Evolutionary conservation across 1,139 yeast species (phyloP), one percentile per base, ranked within the genome.

Genomic region (Suhomyces bribrorum): DNA sequence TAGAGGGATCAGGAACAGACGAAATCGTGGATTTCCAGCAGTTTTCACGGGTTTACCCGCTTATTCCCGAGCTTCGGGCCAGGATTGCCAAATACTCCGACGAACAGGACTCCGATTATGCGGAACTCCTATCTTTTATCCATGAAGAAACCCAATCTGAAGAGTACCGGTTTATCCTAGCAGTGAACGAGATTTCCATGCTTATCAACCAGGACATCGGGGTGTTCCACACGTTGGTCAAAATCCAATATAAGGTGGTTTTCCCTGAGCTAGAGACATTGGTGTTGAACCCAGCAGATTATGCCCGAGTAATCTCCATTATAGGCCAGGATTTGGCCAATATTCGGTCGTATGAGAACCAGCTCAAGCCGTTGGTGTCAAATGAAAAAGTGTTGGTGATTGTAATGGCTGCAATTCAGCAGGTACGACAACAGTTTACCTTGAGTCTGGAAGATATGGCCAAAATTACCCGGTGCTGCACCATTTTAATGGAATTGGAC

Each of bases 191-290:
- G 33, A 54, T 80, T 17, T 68, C 83, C 0, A 71, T 74, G 7
- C 73, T 81, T 14, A 73, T 86, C 7, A 71, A 74, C 36, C 67
- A 67, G 27, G 94, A 86, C 45, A 77, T 83, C 5, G 51, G 62
- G 0, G 50, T 68, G 7, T 58, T 83, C 9, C 77, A 79, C 46
- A 61, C 69, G 12, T 77, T 77, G 44, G 62, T 84, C 30, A 77
- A 73, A 38, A 56, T 70, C 5, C 69, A 72, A 28, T 89, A 87
- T 52, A 64, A 71, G 12, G 69, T 73, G 6, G 77, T 84, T 14
- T 88, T 87, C 60, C 81, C 86, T 0, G 96, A 88, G 51, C 65
- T 89, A 38, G 85, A 77, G 26, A 66, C 81, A 0, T 62, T 89
- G 24, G 71, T 86, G 0, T 64, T 77, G n/a, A 76, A 77, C 45